Base-by-base conservation (phyloP, 2,329 filamentous ascomycete species). In the Xylariomycetidae sp. region DNA sequence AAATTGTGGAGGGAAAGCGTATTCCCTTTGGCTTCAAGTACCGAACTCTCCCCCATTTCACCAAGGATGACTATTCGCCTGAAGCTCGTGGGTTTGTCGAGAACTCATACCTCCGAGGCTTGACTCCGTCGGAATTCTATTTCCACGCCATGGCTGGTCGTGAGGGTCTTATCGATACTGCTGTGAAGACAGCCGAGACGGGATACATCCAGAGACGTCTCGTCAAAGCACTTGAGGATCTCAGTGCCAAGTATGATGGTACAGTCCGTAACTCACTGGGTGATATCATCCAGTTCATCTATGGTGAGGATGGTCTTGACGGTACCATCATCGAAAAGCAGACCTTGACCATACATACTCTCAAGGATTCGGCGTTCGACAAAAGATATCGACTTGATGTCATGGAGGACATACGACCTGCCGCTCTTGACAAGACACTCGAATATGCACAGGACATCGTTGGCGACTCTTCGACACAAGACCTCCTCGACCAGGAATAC, bases 101-200 rank as follows among this genome's bases (percentile, higher is more conserved):
- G 63, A 98, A 98, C 66, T 98, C 92, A 0, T 98, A 98, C 53
- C 77, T 98, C 10, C 86, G 92, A 70, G 92, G 92, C 36, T 69
- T 98, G 38, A 98, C 94, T 1, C 92, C 92, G 0, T 83, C 86
- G 1, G 92, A 98, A 51, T 98, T 98, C 67, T 98, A 96, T 70
- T 98, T 98, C 75, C 92, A 98, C 76, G 92, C 92, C 57, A 98
- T 98, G 92, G 92, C 92, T 72, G 92, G 92, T 88, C 82, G 92
- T 70, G 92, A 98, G 67, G 92, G 92, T 94, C 74, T 98, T 35
- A 98, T 98, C 51, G 92, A 98, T 74, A 98, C 92, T 33, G 92
- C 92, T 47, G 94, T 98, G 66, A 98, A 98, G 76, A 98, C 92
- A 46, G 92, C 92, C 14, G 94, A 98, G 64, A 98, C 94, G 37